Evolutionary conservation across 331 rosid species (phyloP).

Genomic region (Stylosanthes scabra): DNA sequence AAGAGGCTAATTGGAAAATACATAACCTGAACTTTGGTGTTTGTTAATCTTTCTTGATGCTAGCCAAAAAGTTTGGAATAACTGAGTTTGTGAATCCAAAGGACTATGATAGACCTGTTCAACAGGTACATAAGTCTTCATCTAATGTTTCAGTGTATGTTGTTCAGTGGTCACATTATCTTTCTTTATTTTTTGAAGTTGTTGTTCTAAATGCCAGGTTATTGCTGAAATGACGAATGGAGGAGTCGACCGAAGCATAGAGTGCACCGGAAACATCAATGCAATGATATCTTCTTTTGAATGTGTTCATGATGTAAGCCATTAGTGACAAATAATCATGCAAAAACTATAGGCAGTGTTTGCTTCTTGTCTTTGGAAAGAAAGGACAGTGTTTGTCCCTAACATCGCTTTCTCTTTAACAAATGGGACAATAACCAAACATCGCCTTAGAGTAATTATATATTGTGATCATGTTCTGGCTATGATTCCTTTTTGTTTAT

Average conservation of each 20-base stretch:
- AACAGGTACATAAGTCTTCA: conserved; percentile 37
- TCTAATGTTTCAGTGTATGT: not conserved
- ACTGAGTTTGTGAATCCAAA: conserved; percentile 54
- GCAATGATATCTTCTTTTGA: conserved; percentile 55
- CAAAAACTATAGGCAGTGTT: not conserved
- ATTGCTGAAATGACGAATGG: conserved; percentile 57
- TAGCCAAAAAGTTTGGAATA: conserved; percentile 54
- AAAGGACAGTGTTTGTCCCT: too few relatives aligned
- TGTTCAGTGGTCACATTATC: not conserved
- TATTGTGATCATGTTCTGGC: not conserved
- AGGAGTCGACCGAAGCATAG: conserved; percentile 57
- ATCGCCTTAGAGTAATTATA: not conserved
- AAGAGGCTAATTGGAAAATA: not conserved
- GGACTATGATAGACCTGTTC: conserved; percentile 53
- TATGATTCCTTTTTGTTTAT: not conserved
- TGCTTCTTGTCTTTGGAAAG: too few relatives aligned
- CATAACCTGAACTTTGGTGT: not conserved
- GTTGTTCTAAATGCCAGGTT: conserved; percentile 39
- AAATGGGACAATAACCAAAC: too few relatives aligned
- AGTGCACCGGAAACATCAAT: conserved; percentile 48
- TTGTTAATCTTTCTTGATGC: not conserved
- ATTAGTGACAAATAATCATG: not conserved
- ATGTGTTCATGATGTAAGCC: conserved; percentile 61
- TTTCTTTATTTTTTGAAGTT: not conserved
- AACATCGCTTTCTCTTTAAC: too few relatives aligned